Evolutionary conservation across 495 filamentous ascomycete species (phyloP).

Genomic region (Daldinia loculata): DNA sequence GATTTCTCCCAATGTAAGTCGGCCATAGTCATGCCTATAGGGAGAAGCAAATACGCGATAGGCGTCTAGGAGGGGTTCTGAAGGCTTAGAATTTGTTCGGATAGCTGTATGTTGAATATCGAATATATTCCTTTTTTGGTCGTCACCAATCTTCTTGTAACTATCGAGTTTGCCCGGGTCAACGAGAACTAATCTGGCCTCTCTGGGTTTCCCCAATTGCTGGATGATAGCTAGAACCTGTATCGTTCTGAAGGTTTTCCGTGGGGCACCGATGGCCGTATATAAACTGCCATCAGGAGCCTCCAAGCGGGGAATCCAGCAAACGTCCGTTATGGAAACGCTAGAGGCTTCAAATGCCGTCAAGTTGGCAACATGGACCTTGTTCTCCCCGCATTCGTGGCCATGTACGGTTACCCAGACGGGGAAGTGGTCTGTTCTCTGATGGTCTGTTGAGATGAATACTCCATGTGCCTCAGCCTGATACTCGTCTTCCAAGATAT

Average conservation of each 20-base stretch:
- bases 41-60: constrained; percentile 28
- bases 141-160: constrained; percentile 16
- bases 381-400: constrained; percentile 7
- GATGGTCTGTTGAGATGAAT: constrained; percentile 31
- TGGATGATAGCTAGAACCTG: constrained; percentile 23
- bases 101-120: constrained; percentile 31
- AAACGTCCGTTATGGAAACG: constrained; percentile 38
- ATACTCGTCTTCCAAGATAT: constrained; percentile 20
- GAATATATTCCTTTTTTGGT: constrained; percentile 32
- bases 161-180: constrained; percentile 17
- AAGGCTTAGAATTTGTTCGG: constrained; percentile 6
- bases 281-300: constrained; percentile 40
- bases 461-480: constrained; percentile 42
- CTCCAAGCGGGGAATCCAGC: constrained; percentile 45
- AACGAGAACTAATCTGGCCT: constrained; percentile 11
- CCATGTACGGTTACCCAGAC: constrained; percentile 35
- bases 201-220: constrained; percentile 20
- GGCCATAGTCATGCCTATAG: constrained; percentile 5
- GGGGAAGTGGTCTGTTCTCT: constrained; percentile 16
- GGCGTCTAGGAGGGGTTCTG: neutral
- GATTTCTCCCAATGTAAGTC: constrained; percentile 22
- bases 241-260: constrained; percentile 10
- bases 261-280: constrained; percentile 44
- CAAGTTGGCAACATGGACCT: constrained; percentile 45
- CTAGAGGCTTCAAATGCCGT: constrained; percentile 29